Evolutionary conservation across 2,329 filamentous ascomycete species (phyloP), one percentile per base, ranked within the genome.

Genomic region (Claviceps monticola): DNA sequence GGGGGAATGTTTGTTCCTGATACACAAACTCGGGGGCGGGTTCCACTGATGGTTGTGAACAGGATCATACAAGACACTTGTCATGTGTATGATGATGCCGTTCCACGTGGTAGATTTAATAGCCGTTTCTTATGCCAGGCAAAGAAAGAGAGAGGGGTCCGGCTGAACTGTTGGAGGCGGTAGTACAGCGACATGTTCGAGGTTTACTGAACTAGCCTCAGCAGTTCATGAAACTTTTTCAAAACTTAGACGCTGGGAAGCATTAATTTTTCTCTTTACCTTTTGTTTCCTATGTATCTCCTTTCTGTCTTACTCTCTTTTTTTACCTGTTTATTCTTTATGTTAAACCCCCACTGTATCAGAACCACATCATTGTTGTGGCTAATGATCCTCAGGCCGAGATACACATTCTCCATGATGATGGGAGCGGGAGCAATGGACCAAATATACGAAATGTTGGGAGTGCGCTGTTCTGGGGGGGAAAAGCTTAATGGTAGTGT

Each of bases 221-320:
- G 45, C 42, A 48, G 47, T 39, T 46, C 7, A 46, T 46, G 9
- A 34, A 46, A 17, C 43, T 46, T 36, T 36, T 46, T 46, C 34
- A 43, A 48, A 21, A 46, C 19, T 51, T 53, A 53, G 52, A 53
- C 52, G 39, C 19, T 37, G 39, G 49, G 36, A 48, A 45, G 41
- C 45, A 41, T 56, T 50, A 46, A 49, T 43, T 45, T 39, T 34
- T 49, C 46, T 44, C 14, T 41, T 49, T 38, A 7, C 5, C n/a
- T n/a, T 46, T 34, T 34, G 9, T 21, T 14, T 36, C 26, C 8
- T 29, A 23, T 9, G 5, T 13, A n/a, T 29, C 23, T 50, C 50
- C 49, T 46, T 14, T 44, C 49, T 48, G 7, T 38, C 49, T 48
- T 14, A 23, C 34, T 29, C 39, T 46, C 16, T 50, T 49, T 29